Evolutionary conservation across 768 basidiomycete genomes (phyloP).

Genomic region (Galerina marginata): DNA sequence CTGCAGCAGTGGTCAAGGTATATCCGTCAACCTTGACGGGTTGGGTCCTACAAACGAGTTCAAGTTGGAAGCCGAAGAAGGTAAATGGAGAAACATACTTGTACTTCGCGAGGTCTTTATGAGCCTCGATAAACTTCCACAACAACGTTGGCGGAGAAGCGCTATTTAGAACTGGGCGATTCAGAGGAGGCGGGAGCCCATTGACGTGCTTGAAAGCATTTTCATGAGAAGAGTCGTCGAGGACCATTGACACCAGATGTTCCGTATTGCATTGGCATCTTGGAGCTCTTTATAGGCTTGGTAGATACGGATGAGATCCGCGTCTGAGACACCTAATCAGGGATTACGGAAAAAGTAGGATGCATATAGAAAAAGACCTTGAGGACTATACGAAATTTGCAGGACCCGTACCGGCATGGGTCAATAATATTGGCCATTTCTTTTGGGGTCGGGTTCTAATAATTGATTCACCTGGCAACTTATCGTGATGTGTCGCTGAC

Average conservation of each 20-base stretch:
- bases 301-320: constrained; percentile 39
- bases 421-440: neutral
- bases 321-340: constrained; percentile 22
- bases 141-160: constrained; percentile 21
- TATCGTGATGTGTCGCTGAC: too few species aligned
- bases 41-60: constrained; percentile 47
- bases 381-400: constrained; percentile 1
- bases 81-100: constrained; percentile 10
- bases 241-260: constrained; percentile 30
- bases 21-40: constrained; percentile 67
- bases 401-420: neutral
- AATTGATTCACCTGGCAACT: neutral
- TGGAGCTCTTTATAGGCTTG: constrained; percentile 20
- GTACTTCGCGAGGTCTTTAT: constrained; percentile 20
- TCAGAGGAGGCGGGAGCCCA: constrained; percentile 12
- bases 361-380: constrained; percentile 9
- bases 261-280: constrained; percentile 4
- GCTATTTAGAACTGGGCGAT: constrained; percentile 4
- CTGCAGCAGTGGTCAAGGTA: constrained; percentile 66
- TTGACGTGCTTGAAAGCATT: constrained; percentile 22
- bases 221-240: constrained; percentile 28
- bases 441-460: neutral
- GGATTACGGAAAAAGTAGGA: constrained; percentile 14
- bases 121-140: constrained; percentile 26
- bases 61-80: neutral